These are phyloP conservation scores for Phanerochaete sordida DNA, from an alignment of 768 basidiomycete genomes.

Conservation along the genomic window DNA sequence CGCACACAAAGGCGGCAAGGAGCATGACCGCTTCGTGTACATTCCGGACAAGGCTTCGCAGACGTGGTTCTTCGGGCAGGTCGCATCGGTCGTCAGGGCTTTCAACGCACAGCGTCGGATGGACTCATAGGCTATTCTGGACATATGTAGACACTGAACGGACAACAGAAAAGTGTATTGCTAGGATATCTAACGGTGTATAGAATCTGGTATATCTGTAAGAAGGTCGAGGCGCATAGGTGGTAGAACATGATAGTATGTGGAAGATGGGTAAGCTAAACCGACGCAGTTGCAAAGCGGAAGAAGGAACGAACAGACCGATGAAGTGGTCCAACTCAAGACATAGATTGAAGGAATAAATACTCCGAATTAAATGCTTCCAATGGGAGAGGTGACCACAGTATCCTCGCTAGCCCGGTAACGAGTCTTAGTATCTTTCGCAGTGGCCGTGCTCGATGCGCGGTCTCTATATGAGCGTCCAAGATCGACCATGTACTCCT, in stretches of 20 bases:
- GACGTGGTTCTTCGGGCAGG: constrained; percentile 77
- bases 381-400: constrained; percentile 20
- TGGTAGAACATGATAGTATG: neutral
- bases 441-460: constrained; percentile 51
- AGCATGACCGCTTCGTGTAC: constrained; percentile 71
- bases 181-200: constrained; percentile 12
- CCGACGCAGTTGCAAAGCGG: constrained; percentile 1
- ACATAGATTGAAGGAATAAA: constrained; percentile 7
- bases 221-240: neutral
- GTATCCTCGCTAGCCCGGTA: constrained; percentile 39
- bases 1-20: constrained; percentile 72
- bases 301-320: constrained; percentile 4
- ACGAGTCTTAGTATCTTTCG: constrained; percentile 37
- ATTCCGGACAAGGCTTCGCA: constrained; percentile 74
- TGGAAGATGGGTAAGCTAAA: neutral
- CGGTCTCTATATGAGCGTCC: constrained; percentile 44
- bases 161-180: constrained; percentile 10
- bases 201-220: constrained; percentile 3
- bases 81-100: constrained; percentile 70
- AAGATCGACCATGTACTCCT: constrained; percentile 29
- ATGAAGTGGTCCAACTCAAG: neutral
- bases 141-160: constrained; percentile 5
- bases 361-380: constrained; percentile 6
- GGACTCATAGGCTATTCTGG: constrained; percentile 38
- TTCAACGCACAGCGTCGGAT: constrained; percentile 75